Conservation (phyloP, 352 stramenopile genomes). For the Pythium rishiriense region DNA sequence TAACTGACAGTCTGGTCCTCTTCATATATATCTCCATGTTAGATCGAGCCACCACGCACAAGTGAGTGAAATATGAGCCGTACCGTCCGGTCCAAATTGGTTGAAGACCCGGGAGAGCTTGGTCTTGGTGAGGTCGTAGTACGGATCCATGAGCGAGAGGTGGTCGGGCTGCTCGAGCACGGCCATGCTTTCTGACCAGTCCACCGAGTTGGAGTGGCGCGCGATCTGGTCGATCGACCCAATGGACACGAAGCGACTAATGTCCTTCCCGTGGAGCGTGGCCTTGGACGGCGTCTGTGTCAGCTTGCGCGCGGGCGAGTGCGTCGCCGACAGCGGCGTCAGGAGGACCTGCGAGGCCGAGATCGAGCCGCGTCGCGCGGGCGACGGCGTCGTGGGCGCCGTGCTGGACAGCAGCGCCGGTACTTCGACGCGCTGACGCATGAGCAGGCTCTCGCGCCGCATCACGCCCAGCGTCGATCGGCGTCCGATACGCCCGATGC, state of each 20-base stretch:
- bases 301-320: slow-evolving; percentile 8
- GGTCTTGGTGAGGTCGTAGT: slow-evolving; percentile 80
- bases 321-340: slow-evolving; percentile 13
- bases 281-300: slow-evolving; percentile 11
- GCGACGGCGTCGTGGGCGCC: neutral
- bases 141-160: slow-evolving; percentile 76
- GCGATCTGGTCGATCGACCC: slow-evolving; percentile 44
- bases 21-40: neutral
- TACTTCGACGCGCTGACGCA: slow-evolving; percentile 15
- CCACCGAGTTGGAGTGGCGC: slow-evolving; percentile 41
- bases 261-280: slow-evolving; percentile 66
- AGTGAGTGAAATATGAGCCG: neutral
- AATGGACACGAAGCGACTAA: slow-evolving; percentile 63
- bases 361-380: slow-evolving; percentile 6
- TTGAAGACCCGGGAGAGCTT: slow-evolving; percentile 74
- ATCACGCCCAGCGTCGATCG: slow-evolving; percentile 2
- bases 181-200: slow-evolving; percentile 64
- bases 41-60: too few species aligned
- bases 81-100: slow-evolving; percentile 63
- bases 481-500: slow-evolving; percentile 1
- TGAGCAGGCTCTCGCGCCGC: slow-evolving; percentile 18
- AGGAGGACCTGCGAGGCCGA: slow-evolving; percentile 12
- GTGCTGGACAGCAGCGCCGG: slow-evolving; percentile 12
- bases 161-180: slow-evolving; percentile 50
- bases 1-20: slow-evolving; percentile 61